These are phyloP conservation scores for Sambucus nigra DNA, from an alignment of 129 eudicot species.

Conservation along the genomic window DNA sequence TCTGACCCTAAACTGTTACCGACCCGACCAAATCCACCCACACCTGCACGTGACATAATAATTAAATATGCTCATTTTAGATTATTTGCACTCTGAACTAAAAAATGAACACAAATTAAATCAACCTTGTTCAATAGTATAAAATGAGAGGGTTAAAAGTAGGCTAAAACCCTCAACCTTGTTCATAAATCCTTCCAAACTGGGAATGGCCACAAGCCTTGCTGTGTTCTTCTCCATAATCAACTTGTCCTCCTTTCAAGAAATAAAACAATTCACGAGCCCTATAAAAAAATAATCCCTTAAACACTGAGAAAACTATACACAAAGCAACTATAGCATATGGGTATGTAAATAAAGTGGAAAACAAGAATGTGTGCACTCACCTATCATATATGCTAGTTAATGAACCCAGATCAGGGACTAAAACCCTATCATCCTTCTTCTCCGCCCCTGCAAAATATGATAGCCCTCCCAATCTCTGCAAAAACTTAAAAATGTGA, in stretches of 20 bases:
- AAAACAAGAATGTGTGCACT: background rate
- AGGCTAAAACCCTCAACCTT: background rate
- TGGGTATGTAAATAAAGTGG: background rate
- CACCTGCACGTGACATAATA: no score
- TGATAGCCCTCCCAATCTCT: conserved; percentile 6
- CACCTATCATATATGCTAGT: conserved; percentile 55
- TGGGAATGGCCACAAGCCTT: conserved; percentile 54
- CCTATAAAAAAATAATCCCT: conserved; percentile 28
- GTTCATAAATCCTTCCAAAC: conserved; percentile 49
- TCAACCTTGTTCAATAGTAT: background rate
- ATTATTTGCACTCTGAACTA: no score
- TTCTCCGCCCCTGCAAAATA: conserved; percentile 5
- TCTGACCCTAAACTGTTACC: no score
- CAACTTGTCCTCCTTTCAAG: conserved; percentile 60
- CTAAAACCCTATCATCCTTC: conserved; percentile 8
- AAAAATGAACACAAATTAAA: no score
- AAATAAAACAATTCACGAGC: conserved; percentile 65
- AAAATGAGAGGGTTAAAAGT: background rate
- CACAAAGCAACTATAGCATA: background rate
- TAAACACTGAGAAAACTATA: background rate
- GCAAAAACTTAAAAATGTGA: background rate
- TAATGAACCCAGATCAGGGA: conserved; percentile 6
- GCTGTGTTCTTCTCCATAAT: conserved; percentile 71
- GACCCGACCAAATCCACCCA: no score
- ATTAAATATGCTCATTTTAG: no score